These are phyloP conservation scores for Arachis stenosperma DNA, from an alignment of 306 rosid species.

Conservation along the genomic window DNA sequence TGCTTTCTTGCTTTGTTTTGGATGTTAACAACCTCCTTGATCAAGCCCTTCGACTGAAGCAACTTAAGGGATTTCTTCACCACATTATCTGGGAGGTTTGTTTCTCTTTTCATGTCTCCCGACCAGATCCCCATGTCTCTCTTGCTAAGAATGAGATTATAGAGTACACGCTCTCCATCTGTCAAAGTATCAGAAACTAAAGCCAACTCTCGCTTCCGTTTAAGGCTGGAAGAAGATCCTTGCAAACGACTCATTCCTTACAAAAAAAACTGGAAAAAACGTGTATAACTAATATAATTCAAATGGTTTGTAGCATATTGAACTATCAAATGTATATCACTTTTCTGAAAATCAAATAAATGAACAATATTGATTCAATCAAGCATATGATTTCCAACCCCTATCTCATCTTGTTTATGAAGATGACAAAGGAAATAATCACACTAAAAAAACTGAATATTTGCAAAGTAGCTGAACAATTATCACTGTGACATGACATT, in stretches of 20 bases:
- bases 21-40: conserved; percentile 69
- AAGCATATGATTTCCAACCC: conserved; percentile 3
- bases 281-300: conserved; percentile 4
- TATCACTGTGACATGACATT: not conserved
- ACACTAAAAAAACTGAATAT: not conserved
- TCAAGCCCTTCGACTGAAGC: conserved; percentile 59
- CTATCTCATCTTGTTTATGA: not conserved
- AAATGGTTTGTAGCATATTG: conserved; percentile 6
- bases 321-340: not conserved
- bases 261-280: conserved; percentile 5
- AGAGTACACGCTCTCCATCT: conserved; percentile 51
- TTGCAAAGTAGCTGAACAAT: too few species aligned
- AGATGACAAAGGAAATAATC: conserved; percentile 5
- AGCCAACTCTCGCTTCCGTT: conserved; percentile 58
- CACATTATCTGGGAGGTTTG: conserved; percentile 48
- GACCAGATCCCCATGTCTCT: conserved; percentile 67
- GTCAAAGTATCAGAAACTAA: conserved; percentile 45
- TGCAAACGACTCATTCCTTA: conserved; percentile 56
- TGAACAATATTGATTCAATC: not conserved
- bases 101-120: conserved; percentile 59
- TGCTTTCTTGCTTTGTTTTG: conserved; percentile 70
- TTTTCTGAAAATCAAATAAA: not conserved
- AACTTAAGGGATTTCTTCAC: conserved; percentile 53
- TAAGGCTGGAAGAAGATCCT: conserved; percentile 48
- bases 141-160: conserved; percentile 58